Base-by-base conservation (phyloP, 1,284 basidiomycete genomes). In the Tetrapyrgos nigripes region DNA sequence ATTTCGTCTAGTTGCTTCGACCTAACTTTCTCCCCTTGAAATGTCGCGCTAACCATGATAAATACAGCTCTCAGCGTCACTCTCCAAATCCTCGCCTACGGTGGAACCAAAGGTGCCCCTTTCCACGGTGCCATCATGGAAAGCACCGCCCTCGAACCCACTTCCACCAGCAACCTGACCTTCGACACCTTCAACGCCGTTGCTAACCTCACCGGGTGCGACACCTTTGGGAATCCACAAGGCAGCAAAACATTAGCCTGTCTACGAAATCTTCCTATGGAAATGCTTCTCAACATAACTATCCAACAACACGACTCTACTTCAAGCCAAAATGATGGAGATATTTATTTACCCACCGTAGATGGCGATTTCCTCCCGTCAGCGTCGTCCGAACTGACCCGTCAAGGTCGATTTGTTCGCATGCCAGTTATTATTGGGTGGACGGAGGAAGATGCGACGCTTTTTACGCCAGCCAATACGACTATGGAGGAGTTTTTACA, bases 361-460 rank as follows among this genome's bases (percentile, higher is more conserved):
- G 53, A 54, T 54, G 53, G 27, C 26, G 53, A 54, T 44, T 54
- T 54, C n/a, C 43, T 54, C 8, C 53, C 53, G 2, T 28, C 21
- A 2, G 43, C 53, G 3, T 54, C 53, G 17, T 54, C 53, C 4
- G 53, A 54, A 21, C 53, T 54, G 14, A 24, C 43, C 3, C 40
- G 26, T 2, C 21, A 28, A 44, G 53, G 53, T n/a, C n/a, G 29
- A n/a, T 54, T 54, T 28, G 43, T 45, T 1, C 28, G 21, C 5
- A 46, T 54, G 17, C 53, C 53, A 5, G 43, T 54, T 4, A 54
- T 54, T 2, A 47, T 54, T 8, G 53, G 53, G n/a, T 54, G 53
- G 53, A 46, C 53, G 11, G 17, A 54, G 3, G 27, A 47, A 2
- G 53, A 54, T 23, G 53, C 53, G 9, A 33, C 53, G 3, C 28